A percentile compares a stretch with the other conserved stretches of the same genome.
Conservation (phyloP, 2,329 filamentous ascomycete species). For the Fusarium guadeloupense region DNA sequence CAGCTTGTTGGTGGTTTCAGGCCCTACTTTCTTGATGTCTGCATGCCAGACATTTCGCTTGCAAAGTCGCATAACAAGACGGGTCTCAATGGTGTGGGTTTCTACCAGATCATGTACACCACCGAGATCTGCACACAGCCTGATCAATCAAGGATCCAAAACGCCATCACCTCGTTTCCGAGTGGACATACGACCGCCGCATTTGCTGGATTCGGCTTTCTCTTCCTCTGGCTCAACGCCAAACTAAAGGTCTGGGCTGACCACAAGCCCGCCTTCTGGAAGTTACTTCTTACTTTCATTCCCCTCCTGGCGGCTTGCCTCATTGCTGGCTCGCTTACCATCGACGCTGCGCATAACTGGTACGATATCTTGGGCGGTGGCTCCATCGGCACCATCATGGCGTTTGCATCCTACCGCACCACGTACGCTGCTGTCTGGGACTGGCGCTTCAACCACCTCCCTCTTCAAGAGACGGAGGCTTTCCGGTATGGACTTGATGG, state of each 20-base stretch:
- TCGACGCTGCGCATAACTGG: slow-evolving; percentile 75
- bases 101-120: slow-evolving; percentile 70
- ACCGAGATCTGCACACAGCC: slow-evolving; percentile 67
- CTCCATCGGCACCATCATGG: slow-evolving; percentile 69
- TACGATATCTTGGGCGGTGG: slow-evolving; percentile 74
- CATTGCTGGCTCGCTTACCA: slow-evolving; percentile 68
- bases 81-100: slow-evolving; percentile 59
- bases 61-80: slow-evolving; percentile 52
- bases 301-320: slow-evolving; percentile 69
- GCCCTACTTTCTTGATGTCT: slow-evolving; percentile 72
- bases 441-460: slow-evolving; percentile 74
- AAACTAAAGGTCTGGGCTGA: slow-evolving; percentile 76
- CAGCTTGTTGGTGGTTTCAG: slow-evolving; percentile 71
- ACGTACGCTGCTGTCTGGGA: slow-evolving; percentile 75
- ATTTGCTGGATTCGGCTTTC: slow-evolving; percentile 70
- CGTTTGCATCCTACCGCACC: slow-evolving; percentile 71
- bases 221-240: slow-evolving; percentile 75
- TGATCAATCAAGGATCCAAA: slow-evolving; percentile 64
- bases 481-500: slow-evolving; percentile 43
- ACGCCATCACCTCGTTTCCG: slow-evolving; percentile 72
- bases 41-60: slow-evolving; percentile 63
- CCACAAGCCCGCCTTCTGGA: slow-evolving; percentile 74
- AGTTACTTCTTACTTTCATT: slow-evolving; percentile 64
- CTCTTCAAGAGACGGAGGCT: slow-evolving; percentile 56
- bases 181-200: slow-evolving; percentile 74